Base-by-base conservation (phyloP, 1,139 yeast species). In the Debaryomycetaceae sp. region DNA sequence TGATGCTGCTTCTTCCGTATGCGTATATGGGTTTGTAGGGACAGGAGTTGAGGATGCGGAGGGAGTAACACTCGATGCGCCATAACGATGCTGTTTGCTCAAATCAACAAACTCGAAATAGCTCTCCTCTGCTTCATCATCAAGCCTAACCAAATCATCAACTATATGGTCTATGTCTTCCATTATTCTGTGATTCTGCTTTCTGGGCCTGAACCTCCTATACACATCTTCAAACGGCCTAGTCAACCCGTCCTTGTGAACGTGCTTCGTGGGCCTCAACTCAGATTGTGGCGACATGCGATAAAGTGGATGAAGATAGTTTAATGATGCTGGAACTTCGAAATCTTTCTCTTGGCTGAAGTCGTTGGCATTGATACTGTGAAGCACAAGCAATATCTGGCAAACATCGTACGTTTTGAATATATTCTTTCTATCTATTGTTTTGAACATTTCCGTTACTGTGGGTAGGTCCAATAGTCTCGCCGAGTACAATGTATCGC, bases 401-500 rank as follows among this genome's bases (percentile, higher is more conserved):
- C 88, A 81, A 6, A 93, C 72, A 62, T 95, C 98, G 34, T 90
- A 75, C 0, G 95, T 83, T 60, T 95, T 95, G 69, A 86, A 85
- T 33, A 93, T 78, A 58, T 89, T 93, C 63, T 91, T 93, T 58
- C 86, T 80, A 61, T 95, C 99, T 27, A 91, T 80, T 2, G 97
- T 84, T 64, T 95, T 95, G 60, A 84, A 89, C 6, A 88, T 81
- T 60, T 95, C 99, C 5, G 90, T 80, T 8, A 91, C 66, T 0
- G 97, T 88, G 0, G 99, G 99, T 50, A 95, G 68, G 55, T 91
- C 95, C n/a, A 93, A 80, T 37, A 95, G 68, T 52, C 88, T 81
- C 0, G 96, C 97, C 5, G 91, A 89, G 63, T 88, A 95, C 46
- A 83, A 62, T 2, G 75, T 66, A 20, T 78, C 75, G 47, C 77